A percentile compares a stretch with the other conserved stretches of the same genome.
These are phyloP conservation scores for Magnaporthiopsis incrustans DNA, from an alignment of 2,329 filamentous ascomycete species.

Conservation along the genomic window DNA sequence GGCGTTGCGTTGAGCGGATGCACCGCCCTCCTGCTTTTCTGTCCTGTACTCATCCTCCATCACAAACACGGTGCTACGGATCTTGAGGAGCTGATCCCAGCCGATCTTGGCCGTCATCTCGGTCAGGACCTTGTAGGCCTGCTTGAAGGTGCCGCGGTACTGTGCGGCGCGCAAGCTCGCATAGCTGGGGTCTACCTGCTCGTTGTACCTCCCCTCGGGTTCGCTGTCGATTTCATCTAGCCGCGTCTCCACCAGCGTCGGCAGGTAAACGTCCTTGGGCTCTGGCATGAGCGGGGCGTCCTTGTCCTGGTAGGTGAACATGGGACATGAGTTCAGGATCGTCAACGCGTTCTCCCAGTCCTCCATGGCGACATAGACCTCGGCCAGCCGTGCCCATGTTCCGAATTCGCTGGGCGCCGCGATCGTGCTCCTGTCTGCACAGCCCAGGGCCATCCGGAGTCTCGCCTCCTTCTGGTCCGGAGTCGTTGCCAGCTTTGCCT, in stretches of 20 bases:
- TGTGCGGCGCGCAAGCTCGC: conserved; percentile 77
- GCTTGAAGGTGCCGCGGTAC: conserved; percentile 92
- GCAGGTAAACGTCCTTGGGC: conserved; percentile 78
- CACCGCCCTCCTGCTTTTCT: conserved; percentile 60
- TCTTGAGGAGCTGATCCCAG: conserved; percentile 93
- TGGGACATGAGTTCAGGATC: conserved; percentile 95
- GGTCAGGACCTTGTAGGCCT: conserved; percentile 88
- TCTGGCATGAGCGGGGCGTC: conserved; percentile 93
- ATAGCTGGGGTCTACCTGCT: conserved; percentile 81
- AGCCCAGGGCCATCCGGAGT: conserved; percentile 79
- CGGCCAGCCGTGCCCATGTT: conserved; percentile 88
- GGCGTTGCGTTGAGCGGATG: conserved; percentile 49
- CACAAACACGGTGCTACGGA: conserved; percentile 93
- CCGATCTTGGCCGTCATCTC: conserved; percentile 96
- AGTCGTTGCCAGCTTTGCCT: conserved; percentile 53
- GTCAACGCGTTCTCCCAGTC: conserved; percentile 95
- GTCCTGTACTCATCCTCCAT: conserved; percentile 98
- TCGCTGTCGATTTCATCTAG: conserved; percentile 96
- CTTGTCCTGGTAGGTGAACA: conserved; percentile 99
- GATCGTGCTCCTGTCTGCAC: conserved; percentile 88
- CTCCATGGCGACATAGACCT: conserved; percentile 89
- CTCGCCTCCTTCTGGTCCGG: conserved; percentile 55
- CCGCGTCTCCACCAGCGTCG: conserved; percentile 78
- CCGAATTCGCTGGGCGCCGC: conserved; percentile 95
- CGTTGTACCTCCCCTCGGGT: conserved; percentile 68